These are phyloP conservation scores for Penium margaritaceum DNA, from an alignment of 139 green algal genomes.

Conservation along the genomic window DNA sequence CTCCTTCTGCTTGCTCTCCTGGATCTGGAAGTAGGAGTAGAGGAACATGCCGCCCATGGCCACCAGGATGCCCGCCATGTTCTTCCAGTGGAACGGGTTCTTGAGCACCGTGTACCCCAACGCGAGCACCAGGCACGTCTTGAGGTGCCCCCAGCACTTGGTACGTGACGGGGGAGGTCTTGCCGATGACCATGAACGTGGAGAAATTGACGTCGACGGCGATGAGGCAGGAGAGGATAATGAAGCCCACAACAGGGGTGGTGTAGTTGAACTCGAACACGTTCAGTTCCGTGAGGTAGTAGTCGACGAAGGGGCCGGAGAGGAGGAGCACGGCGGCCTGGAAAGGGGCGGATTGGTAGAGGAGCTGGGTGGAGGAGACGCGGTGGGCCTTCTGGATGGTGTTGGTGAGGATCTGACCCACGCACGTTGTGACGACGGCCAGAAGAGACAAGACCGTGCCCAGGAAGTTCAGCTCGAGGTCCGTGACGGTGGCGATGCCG, in stretches of 20 bases:
- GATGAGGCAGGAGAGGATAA: conserved; percentile 41
- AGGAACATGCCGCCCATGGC: conserved; percentile 50
- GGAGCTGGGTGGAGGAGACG: conserved; percentile 49
- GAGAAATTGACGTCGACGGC: conserved; percentile 51
- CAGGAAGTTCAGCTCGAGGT: conserved; percentile 52
- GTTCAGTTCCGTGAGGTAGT: conserved; percentile 36
- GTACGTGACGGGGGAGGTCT: conserved; percentile 50
- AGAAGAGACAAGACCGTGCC: conserved; percentile 34
- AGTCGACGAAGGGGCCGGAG: conserved; percentile 42
- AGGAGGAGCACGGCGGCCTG: conserved; percentile 47
- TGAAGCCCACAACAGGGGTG: conserved; percentile 28
- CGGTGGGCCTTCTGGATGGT: conserved; percentile 50
- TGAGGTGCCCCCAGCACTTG: conserved; percentile 50
- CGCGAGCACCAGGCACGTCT: conserved; percentile 52
- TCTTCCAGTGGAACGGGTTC: conserved; percentile 34
- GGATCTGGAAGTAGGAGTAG: conserved; percentile 41
- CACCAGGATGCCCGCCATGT: conserved; percentile 47
- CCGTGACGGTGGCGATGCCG: conserved; percentile 52
- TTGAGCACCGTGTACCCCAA: conserved; percentile 48
- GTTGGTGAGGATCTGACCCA: conserved; percentile 52
- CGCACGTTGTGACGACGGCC: conserved; percentile 51
- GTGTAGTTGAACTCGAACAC: conserved; percentile 47
- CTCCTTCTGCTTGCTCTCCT: too few species aligned
- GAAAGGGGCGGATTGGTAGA: conserved; percentile 50
- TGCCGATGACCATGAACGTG: conserved; percentile 56